Conservation (phyloP, 1,284 basidiomycete genomes). For the Puccinia polysora region DNA sequence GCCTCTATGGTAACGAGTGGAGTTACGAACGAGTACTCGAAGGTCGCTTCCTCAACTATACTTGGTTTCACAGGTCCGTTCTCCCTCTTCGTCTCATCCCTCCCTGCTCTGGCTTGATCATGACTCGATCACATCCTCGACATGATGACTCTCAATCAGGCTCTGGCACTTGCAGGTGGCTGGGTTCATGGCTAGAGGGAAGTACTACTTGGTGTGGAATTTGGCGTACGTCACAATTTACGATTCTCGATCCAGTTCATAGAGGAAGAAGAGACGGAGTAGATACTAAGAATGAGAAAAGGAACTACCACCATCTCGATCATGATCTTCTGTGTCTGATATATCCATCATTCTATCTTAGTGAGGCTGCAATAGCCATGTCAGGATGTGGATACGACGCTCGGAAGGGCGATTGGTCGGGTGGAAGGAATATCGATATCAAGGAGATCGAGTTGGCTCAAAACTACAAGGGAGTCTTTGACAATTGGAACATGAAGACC, state of each 20-base stretch:
- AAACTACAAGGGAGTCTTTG: slow-evolving; percentile 82
- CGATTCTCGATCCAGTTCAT: no score
- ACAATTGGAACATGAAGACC: slow-evolving; percentile 82
- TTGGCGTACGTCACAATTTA: slow-evolving; percentile 63
- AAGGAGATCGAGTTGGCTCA: slow-evolving; percentile 75
- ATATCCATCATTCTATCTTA: no score
- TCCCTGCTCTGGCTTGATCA: not conserved
- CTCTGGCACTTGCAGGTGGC: slow-evolving; percentile 69
- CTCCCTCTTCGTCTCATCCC: not conserved
- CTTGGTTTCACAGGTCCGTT: slow-evolving; percentile 17
- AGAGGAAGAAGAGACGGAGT: no score
- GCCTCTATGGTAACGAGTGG: slow-evolving; percentile 63
- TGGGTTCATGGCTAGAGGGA: slow-evolving; percentile 72
- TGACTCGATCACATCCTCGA: slow-evolving; percentile 59
- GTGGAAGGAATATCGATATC: slow-evolving; percentile 82
- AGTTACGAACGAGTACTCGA: slow-evolving; percentile 61
- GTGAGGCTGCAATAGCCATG: slow-evolving; percentile 79
- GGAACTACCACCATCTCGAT: no score
- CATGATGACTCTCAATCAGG: no score
- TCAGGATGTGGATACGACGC: slow-evolving; percentile 92
- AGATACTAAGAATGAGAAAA: no score
- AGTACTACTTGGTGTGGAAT: slow-evolving; percentile 90
- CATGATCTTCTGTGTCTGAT: no score
- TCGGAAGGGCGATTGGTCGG: slow-evolving; percentile 63
- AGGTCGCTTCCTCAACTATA: slow-evolving; percentile 48